These are phyloP conservation scores for Rosellinia necatrix DNA, from an alignment of 2,329 filamentous ascomycete species.

Conservation along the genomic window DNA sequence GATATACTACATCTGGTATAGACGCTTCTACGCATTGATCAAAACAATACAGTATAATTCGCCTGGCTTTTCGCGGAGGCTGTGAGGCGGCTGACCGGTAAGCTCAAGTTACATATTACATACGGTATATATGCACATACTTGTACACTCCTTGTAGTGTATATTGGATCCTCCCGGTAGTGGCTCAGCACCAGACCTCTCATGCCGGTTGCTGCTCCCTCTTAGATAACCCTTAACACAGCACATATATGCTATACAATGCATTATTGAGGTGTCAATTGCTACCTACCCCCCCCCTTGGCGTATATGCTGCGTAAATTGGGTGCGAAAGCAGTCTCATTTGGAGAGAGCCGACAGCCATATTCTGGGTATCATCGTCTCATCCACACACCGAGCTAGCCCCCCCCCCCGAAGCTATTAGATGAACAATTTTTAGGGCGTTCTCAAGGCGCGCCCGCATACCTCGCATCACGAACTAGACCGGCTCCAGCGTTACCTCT, in stretches of 20 bases:
- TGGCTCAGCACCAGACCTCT: neutral
- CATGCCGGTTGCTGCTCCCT: neutral
- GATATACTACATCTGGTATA: slow-evolving; percentile 16
- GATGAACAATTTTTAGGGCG: too few relatives aligned
- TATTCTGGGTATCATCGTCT: too few relatives aligned
- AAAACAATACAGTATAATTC: neutral
- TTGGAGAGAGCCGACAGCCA: neutral
- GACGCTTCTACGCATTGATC: neutral
- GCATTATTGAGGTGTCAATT: slow-evolving; percentile 10
- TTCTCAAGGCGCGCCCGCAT: too few relatives aligned
- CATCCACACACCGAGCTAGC: too few relatives aligned
- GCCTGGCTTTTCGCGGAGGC: neutral
- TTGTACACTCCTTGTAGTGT: too few relatives aligned
- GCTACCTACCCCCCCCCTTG: too few relatives aligned
- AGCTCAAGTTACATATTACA: too few relatives aligned
- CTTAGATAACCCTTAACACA: neutral
- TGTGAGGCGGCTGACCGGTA: slow-evolving; percentile 2
- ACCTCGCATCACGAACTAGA: too few relatives aligned
- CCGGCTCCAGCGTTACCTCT: too few relatives aligned
- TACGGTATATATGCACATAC: neutral
- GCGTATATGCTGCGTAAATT: slow-evolving; percentile 3
- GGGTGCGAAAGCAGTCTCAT: slow-evolving; percentile 4
- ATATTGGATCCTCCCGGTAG: too few relatives aligned
- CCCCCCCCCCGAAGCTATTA: too few relatives aligned
- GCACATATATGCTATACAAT: slow-evolving; percentile 3